phyloP scores from a whole-genome alignment of 139 green algal genomes.

The Coelastrella sp. region DNA sequence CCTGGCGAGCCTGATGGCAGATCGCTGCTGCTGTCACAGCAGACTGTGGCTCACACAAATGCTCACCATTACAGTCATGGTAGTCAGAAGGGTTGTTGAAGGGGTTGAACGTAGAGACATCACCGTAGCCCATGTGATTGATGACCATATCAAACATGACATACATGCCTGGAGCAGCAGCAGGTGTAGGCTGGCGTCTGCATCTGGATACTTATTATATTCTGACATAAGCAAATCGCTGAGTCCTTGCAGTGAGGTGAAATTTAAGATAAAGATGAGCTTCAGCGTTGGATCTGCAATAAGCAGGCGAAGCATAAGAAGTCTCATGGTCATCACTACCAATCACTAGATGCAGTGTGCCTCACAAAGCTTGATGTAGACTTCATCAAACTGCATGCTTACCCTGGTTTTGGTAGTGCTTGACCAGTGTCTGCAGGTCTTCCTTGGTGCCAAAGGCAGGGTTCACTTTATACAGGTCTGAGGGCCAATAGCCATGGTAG shows the following conservation, averaged over 20 bases:
- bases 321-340: too few relatives aligned
- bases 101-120: slow-evolving; percentile 6
- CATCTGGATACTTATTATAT: too few relatives aligned
- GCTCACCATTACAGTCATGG: slow-evolving; percentile 40
- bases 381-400: background rate
- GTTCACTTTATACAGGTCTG: slow-evolving; percentile 22
- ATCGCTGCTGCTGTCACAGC: background rate
- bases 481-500: slow-evolving; percentile 15
- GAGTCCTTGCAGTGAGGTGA: too few relatives aligned
- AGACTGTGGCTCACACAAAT: background rate
- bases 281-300: too few relatives aligned
- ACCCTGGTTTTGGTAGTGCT: slow-evolving; percentile 8
- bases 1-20: too few relatives aligned
- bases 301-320: too few relatives aligned
- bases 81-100: slow-evolving; percentile 41
- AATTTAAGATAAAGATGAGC: too few relatives aligned
- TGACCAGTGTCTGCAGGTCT: background rate
- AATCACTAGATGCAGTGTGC: too few relatives aligned
- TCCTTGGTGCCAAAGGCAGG: slow-evolving; percentile 11
- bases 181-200: too few relatives aligned
- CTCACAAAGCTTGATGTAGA: too few relatives aligned
- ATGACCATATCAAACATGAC: slow-evolving; percentile 55
- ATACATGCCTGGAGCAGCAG: slow-evolving; percentile 14
- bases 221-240: too few relatives aligned
- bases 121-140: slow-evolving; percentile 59